Evolutionary conservation across 176 grass and related monocot genomes (phyloP).

Genomic region (Avena sativa): DNA sequence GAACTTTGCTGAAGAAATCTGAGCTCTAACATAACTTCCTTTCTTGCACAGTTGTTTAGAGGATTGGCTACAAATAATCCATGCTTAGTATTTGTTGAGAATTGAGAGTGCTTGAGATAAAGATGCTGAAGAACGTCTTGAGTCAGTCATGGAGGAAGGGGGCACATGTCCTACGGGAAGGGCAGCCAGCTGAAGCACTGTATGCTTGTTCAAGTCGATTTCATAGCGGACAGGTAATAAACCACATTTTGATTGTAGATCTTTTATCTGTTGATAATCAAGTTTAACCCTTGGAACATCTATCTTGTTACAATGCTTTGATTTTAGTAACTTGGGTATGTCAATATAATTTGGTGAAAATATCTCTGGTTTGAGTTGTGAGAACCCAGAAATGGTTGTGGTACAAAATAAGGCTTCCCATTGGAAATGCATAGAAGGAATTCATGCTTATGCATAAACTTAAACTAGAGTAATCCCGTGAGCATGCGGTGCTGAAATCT

Average conservation of each 20-base stretch:
- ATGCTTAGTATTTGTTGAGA: neutral
- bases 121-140: constrained; percentile 61
- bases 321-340: neutral
- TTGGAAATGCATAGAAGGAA: neutral
- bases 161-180: constrained; percentile 13
- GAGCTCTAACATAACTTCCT: neutral
- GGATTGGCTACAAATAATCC: neutral
- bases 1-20: neutral
- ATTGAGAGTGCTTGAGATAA: neutral
- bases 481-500: neutral
- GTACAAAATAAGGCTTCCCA: neutral
- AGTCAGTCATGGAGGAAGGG: constrained; percentile 54
- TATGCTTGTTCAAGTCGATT: constrained; percentile 53
- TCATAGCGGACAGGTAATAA: constrained; percentile 54
- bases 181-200: constrained; percentile 16
- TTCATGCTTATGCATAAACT: neutral
- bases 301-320: neutral
- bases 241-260: neutral
- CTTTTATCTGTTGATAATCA: neutral
- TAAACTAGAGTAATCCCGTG: neutral
- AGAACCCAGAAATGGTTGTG: neutral
- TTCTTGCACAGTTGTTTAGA: neutral
- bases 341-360: neutral
- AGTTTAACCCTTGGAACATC: neutral
- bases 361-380: neutral